These are phyloP conservation scores for Aurantiochytrium sp. DNA, from an alignment of 108 stramenopile genomes.

Conservation along the genomic window DNA sequence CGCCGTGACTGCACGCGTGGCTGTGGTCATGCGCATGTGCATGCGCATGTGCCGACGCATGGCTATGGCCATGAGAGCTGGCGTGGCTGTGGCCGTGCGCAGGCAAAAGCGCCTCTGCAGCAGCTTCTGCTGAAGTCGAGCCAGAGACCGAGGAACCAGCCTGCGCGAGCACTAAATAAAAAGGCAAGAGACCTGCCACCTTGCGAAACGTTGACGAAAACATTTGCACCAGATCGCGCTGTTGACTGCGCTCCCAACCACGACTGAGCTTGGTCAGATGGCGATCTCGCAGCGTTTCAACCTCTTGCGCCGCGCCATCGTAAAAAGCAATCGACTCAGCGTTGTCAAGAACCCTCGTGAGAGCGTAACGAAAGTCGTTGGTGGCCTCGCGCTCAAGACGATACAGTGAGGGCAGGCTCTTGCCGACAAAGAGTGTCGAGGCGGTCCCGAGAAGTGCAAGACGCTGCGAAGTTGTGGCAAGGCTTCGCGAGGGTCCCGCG, in stretches of 20 bases:
- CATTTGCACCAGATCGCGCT: background rate
- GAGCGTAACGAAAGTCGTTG: constrained; percentile 77
- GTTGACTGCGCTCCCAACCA: background rate
- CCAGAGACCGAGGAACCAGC: too few species aligned
- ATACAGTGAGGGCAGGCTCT: constrained; percentile 67
- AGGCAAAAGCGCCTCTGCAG: background rate
- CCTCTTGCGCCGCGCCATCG: background rate
- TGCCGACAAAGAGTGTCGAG: constrained; percentile 58
- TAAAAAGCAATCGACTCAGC: constrained; percentile 81
- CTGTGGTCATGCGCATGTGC: background rate
- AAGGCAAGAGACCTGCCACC: background rate
- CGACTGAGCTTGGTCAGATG: background rate
- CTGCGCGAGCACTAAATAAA: background rate
- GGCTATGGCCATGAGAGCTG: background rate
- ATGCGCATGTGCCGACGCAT: background rate
- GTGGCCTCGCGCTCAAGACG: constrained; percentile 66
- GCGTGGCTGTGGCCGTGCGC: background rate
- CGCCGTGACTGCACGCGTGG: background rate
- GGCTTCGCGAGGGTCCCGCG: constrained; percentile 73
- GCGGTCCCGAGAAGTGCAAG: constrained; percentile 72
- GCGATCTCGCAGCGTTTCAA: background rate
- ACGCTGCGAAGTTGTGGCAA: constrained; percentile 71
- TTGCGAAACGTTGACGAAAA: background rate
- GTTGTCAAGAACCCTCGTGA: constrained; percentile 80
- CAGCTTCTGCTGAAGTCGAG: too few species aligned